A percentile compares a stretch with the other conserved stretches of the same genome.
Conservation (phyloP, 345 rosid genomes). For the Dimocarpus longan region DNA sequence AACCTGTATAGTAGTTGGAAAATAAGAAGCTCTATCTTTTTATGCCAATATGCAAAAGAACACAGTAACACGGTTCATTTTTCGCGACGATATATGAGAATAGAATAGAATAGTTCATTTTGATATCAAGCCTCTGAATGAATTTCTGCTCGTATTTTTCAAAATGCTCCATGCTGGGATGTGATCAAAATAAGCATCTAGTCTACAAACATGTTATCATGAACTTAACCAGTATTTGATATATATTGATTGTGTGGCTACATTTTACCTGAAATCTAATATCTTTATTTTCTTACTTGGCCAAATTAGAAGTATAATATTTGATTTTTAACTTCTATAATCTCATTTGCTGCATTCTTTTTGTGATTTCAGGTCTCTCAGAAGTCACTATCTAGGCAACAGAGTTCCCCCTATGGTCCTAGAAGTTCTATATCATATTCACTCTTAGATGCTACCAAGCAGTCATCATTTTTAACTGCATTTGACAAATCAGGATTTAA, state of each 20-base stretch:
- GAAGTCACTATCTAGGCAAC: slow-evolving; percentile 68
- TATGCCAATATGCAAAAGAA: background rate
- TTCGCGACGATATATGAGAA: background rate
- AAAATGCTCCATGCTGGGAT: background rate
- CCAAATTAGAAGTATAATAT: background rate
- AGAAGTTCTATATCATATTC: slow-evolving; percentile 59
- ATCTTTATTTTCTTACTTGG: background rate
- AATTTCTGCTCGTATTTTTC: background rate
- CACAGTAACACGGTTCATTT: background rate
- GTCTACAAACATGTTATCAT: background rate
- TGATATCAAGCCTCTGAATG: background rate
- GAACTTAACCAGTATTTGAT: background rate
- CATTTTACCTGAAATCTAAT: no score
- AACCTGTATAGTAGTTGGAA: slow-evolving; percentile 6
- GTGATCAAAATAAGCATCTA: background rate
- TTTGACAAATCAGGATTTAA: slow-evolving; percentile 66
- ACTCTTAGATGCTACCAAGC: slow-evolving; percentile 68
- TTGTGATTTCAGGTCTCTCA: slow-evolving; percentile 64
- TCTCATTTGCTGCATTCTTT: slow-evolving; percentile 20
- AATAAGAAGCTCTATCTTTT: background rate
- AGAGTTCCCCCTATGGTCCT: slow-evolving; percentile 38
- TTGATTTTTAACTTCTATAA: background rate
- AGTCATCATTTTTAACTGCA: slow-evolving; percentile 57
- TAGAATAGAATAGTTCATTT: background rate
- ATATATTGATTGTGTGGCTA: background rate